Conservation (phyloP, 2,329 filamentous ascomycete species). For the Neopestalotiopsis sp. region DNA sequence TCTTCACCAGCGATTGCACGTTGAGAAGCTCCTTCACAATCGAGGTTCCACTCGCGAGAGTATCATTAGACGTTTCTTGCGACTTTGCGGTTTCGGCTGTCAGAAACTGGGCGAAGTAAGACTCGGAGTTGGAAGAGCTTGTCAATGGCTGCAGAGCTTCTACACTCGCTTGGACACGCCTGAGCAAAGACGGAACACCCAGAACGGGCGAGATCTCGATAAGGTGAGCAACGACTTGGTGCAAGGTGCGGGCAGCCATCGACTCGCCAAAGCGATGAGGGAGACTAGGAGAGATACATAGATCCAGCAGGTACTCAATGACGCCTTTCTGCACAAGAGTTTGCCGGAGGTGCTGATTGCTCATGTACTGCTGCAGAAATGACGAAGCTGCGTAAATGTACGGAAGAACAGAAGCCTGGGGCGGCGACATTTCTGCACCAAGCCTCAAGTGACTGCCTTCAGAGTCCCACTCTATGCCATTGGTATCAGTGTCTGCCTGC, state of each 20-base stretch:
- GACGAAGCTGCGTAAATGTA: constrained; percentile 78
- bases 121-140: constrained; percentile 50
- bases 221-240: constrained; percentile 76
- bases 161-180: constrained; percentile 73
- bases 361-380: constrained; percentile 77
- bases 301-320: constrained; percentile 81
- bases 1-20: constrained; percentile 76
- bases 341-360: constrained; percentile 73
- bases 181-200: constrained; percentile 80
- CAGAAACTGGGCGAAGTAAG: constrained; percentile 76
- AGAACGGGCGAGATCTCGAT: constrained; percentile 82
- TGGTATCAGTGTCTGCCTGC: constrained; percentile 57
- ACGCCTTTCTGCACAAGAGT: constrained; percentile 81
- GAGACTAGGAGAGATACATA: constrained; percentile 81
- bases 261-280: constrained; percentile 74
- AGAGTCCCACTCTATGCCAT: constrained; percentile 66
- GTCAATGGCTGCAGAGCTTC: constrained; percentile 72
- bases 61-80: constrained; percentile 35
- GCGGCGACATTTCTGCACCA: constrained; percentile 23
- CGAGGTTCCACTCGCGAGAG: constrained; percentile 69
- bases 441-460: constrained; percentile 21
- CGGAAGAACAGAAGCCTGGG: constrained; percentile 55
- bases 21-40: constrained; percentile 80
- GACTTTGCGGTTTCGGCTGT: constrained; percentile 40
- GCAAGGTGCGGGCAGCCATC: constrained; percentile 71